Percentiles rank a stretch among this genome's conserved stretches.
Conservation (phyloP, 331 rosid genomes). For the Rosa hybrid region DNA sequence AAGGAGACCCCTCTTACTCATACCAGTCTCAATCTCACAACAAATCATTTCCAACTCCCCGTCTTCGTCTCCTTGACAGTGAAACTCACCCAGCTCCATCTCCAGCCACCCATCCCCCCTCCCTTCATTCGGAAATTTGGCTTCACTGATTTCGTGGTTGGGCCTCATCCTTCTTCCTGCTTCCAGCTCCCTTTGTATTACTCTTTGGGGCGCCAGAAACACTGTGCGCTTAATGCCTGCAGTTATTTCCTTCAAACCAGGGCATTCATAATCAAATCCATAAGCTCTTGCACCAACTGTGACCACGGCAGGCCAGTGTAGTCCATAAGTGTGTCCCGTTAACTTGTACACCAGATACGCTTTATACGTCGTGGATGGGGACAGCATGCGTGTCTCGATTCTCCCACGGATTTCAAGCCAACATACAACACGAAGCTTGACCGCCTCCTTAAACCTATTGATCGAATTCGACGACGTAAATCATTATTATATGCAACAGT, state of each 20-base stretch:
- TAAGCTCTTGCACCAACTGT: neutral
- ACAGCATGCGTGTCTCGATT: slow-evolving; percentile 28
- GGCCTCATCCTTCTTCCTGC: neutral
- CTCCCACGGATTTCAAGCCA: slow-evolving; percentile 40
- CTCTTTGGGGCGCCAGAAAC: neutral
- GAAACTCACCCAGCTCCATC: slow-evolving; percentile 52
- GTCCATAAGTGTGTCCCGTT: neutral
- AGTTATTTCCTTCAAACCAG: neutral
- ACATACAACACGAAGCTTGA: slow-evolving; percentile 19
- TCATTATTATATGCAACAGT: no score
- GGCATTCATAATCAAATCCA: neutral
- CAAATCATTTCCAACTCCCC: slow-evolving; percentile 32
- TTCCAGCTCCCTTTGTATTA: neutral
- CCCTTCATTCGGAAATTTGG: slow-evolving; percentile 2
- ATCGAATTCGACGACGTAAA: neutral
- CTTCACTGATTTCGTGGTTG: neutral
- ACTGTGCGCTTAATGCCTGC: neutral
- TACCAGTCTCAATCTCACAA: neutral
- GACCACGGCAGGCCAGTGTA: neutral
- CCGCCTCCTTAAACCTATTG: slow-evolving; percentile 27
- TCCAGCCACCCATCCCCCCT: slow-evolving; percentile 51
- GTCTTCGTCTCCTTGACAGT: slow-evolving; percentile 17
- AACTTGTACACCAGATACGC: slow-evolving; percentile 33
- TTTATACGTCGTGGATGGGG: slow-evolving; percentile 33
- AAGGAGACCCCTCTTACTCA: slow-evolving; percentile 28